Base-by-base conservation (phyloP, 768 basidiomycete species). In the Fibroporia radiculosa region DNA sequence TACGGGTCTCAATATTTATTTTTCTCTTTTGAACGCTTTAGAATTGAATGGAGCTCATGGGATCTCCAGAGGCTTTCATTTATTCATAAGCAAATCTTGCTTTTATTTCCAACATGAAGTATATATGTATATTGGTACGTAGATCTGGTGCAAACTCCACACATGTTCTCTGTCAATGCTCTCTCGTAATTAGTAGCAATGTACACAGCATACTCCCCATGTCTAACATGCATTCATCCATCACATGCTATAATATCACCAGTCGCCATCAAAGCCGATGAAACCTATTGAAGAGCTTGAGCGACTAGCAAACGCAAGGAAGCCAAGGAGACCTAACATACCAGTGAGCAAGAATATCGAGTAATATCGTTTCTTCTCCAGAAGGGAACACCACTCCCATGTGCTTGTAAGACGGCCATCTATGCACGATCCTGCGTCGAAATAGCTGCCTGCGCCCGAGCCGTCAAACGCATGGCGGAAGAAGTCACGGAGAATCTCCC, bases 361-460 rank as follows among this genome's bases (percentile, higher is more conserved):
- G 68, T 90, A 89, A 58, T 79, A 92, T 38, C 80, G 69, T 66
- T 92, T 92, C 70, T 90, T 92, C 69, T 91, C 89, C 52, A 92
- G 62, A 36, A 71, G 72, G 38, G 81, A 79, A 65, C 89, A 92
- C 89, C 89, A 92, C 59, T 92, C 88, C 89, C 89, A 92, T 3
- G 89, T 89, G 60, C 86, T 89, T 24, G 89, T 92, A 56, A 92
- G 62, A 3, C 89, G 73, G 11, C 88, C 88, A 55, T 91, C 88
- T 53, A 91, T 90, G 53, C 75, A 77, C 19, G 84, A 87, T 14
- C 89, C 87, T 29, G 88, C 89, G 58, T 91, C 88, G 59, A 84
- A 89, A 68, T 87, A 90, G 61, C 88, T 90, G 57, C 90, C 88
- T 3, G 88, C 89, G n/a, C 89, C 89, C 20, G 84, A 87, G 1